Base-by-base conservation (phyloP, 164 flowering plant species). In the Houttuynia cordata region DNA sequence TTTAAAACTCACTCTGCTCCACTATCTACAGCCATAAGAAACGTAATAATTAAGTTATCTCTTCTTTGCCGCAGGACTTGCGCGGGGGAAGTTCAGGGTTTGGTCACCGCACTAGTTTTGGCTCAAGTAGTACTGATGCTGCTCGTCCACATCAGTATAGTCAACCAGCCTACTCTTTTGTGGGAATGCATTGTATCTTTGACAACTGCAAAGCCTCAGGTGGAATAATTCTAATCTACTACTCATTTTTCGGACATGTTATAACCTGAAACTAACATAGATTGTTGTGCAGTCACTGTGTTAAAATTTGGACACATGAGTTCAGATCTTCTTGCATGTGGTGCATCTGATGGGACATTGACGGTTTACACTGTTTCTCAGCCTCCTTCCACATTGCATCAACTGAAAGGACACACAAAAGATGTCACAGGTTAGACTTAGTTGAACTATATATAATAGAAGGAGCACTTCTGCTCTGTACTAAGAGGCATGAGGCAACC, bases 151-250 rank as follows among this genome's bases (percentile, higher is more conserved):
- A 75, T 66, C 84, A 67, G 53, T 84, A 73, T 67, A 76, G 64
- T 57, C 95, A 94, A 74, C 93, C 85, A 75, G 96, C 95, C 41
- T 94, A 91, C 78, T 88, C 99, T 56, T 94, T 94, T 79, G 90
- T 94, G 15, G 99, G 99, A 68, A 91, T 94, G 99, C 93, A 94
- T 70, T 91, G 97, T 71, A 88, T 94, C 72, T 94, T 94, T 78
- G 99, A 94, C 70, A 87, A 81, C 61, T 86, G 88, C 85, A 88
- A 84, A 81, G 81, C 83, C 53, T 80, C 96, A 66, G 97, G 99
- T 93, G 76, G 60, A 23, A 49, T 14, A 13, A 14, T 45, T 12
- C 3, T 3, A 12, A 8, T 8, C 14, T 45, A 45, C 15, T 4
- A 1, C 13, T 14, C 8, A 12, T 45, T 45, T 45, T 17, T 45